Evolutionary conservation across 140 eudicot genomes (phyloP).

Genomic region (Artemisia princeps): DNA sequence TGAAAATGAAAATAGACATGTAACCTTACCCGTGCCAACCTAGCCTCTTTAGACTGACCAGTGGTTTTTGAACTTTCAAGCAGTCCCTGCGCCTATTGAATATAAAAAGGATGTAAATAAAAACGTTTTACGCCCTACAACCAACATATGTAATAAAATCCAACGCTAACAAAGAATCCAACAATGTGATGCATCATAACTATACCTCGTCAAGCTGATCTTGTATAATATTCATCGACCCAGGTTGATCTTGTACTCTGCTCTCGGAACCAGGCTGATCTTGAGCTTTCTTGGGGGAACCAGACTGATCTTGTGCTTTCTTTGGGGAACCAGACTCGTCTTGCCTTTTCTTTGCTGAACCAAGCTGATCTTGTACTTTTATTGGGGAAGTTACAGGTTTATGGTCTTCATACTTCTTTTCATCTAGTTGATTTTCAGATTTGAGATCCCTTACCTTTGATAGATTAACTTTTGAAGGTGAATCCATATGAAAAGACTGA

Average conservation of each 20-base stretch:
- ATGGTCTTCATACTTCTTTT: slow-evolving; percentile 36
- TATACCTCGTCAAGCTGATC: slow-evolving; percentile 91
- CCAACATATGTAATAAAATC: slow-evolving; percentile 10
- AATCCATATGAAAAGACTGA: slow-evolving; percentile 36
- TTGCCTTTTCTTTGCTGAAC: slow-evolving; percentile 35
- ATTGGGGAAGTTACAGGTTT: slow-evolving; percentile 34
- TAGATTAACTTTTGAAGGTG: slow-evolving; percentile 30
- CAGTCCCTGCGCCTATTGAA: slow-evolving; percentile 88
- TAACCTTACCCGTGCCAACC: slow-evolving; percentile 89
- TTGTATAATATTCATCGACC: slow-evolving; percentile 49
- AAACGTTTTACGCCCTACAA: slow-evolving; percentile 23
- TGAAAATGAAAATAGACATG: slow-evolving; percentile 11
- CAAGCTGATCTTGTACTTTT: slow-evolving; percentile 59
- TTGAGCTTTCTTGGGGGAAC: slow-evolving; percentile 37
- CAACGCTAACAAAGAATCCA: slow-evolving; percentile 1
- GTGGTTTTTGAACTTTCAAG: slow-evolving; percentile 77
- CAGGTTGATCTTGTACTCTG: slow-evolving; percentile 31
- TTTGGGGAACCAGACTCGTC: slow-evolving; percentile 35
- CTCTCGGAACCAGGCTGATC: too few species aligned
- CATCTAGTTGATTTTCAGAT: slow-evolving; percentile 35
- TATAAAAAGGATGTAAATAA: slow-evolving; percentile 25
- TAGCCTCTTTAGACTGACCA: slow-evolving; percentile 95
- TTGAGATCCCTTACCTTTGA: slow-evolving; percentile 32
- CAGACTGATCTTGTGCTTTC: slow-evolving; percentile 59
- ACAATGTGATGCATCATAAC: slow-evolving; percentile 19